These are phyloP conservation scores for Arachis hypogaea DNA, from an alignment of 306 rosid species.

Conservation along the genomic window DNA sequence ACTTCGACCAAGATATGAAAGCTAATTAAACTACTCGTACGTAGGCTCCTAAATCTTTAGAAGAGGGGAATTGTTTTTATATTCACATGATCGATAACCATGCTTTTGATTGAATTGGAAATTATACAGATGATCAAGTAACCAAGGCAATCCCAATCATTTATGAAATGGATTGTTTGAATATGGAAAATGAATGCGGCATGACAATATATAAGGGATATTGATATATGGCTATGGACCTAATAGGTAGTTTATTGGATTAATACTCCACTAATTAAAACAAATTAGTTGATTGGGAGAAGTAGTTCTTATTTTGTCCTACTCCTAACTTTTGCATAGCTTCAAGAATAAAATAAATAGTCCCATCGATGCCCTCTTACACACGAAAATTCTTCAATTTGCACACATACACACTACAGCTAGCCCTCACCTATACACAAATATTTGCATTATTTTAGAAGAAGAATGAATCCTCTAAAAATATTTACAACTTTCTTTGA, in stretches of 20 bases:
- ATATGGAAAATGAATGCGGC: constrained; percentile 18
- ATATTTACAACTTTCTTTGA: too few relatives aligned
- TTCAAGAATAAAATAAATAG: constrained; percentile 14
- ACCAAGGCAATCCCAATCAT: constrained; percentile 36
- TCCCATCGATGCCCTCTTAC: background rate
- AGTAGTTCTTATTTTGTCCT: constrained; percentile 27
- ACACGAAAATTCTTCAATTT: constrained; percentile 42
- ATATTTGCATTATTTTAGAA: too few relatives aligned
- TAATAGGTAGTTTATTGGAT: constrained; percentile 18
- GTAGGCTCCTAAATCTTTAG: background rate
- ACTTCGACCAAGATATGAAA: constrained; percentile 5
- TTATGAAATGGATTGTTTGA: constrained; percentile 32
- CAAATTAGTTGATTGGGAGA: constrained; percentile 1
- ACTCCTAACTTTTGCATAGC: constrained; percentile 38
- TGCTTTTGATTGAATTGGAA: constrained; percentile 2
- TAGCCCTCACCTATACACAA: constrained; percentile 33
- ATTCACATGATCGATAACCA: background rate
- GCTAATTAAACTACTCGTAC: background rate
- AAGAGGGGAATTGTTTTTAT: too few relatives aligned
- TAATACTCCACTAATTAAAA: background rate
- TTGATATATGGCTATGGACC: background rate
- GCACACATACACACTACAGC: constrained; percentile 20
- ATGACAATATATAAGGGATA: background rate
- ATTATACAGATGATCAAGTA: constrained; percentile 28
- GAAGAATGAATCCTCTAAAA: too few relatives aligned